A percentile compares a stretch with the other conserved stretches of the same genome.
Conservation (phyloP, 176 grass and related monocot genomes). For the Cenchrus fungigraminus region DNA sequence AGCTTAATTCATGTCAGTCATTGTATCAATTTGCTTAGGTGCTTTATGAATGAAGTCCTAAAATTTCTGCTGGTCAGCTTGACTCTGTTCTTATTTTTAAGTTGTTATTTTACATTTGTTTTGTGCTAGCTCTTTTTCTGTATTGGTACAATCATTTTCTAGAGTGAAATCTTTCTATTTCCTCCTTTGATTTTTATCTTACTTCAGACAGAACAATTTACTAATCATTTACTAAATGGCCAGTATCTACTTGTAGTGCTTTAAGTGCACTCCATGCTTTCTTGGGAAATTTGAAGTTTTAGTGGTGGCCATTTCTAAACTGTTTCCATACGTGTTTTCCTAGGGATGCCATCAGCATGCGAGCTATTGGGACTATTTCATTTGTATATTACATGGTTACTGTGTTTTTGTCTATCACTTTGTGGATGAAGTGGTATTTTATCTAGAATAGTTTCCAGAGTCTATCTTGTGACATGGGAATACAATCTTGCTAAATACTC, state of each 20-base stretch:
- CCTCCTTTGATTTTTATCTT: too few species aligned
- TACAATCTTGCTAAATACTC: not conserved
- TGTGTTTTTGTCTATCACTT: not conserved
- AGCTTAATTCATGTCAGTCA: not conserved
- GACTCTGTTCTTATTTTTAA: too few species aligned
- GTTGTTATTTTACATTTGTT: not conserved
- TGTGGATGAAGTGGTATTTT: not conserved
- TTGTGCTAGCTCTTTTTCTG: not conserved
- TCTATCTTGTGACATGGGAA: not conserved
- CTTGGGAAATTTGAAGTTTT: not conserved
- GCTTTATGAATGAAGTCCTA: not conserved
- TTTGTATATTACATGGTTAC: not conserved
- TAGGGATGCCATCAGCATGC: not conserved
- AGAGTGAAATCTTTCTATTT: not conserved
- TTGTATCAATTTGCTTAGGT: not conserved
- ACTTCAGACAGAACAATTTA: not conserved
- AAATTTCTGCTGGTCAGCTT: not conserved
- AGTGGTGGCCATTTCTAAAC: not conserved
- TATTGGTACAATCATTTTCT: not conserved
- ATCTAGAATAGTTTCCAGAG: not conserved
- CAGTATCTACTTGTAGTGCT: not conserved
- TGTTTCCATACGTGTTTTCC: not conserved
- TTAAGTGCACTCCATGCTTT: too few species aligned
- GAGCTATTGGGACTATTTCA: not conserved
- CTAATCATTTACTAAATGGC: not conserved